Evolutionary conservation across 257 asterid genomes (phyloP).

Genomic region (Solanum neorickii): DNA sequence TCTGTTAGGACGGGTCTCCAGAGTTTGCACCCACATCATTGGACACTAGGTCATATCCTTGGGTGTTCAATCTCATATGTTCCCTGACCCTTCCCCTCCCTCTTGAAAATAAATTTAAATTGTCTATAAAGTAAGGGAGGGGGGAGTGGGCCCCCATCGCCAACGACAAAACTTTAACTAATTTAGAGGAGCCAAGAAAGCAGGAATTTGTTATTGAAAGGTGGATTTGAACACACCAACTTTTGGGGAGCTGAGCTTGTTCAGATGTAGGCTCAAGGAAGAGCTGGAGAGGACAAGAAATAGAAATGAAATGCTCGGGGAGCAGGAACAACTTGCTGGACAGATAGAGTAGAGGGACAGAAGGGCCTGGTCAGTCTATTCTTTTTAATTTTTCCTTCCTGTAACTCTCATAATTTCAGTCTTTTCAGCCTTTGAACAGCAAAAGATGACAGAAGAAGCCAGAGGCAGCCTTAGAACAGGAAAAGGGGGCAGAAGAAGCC

Average conservation of each 20-base stretch:
- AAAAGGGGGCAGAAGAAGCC: background rate
- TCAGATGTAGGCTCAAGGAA: background rate
- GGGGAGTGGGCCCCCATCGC: background rate
- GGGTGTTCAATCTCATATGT: background rate
- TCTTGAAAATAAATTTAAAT: background rate
- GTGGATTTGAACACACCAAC: background rate
- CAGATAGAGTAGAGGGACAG: background rate
- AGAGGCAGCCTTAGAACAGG: background rate
- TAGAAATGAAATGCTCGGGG: background rate
- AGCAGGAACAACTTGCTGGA: background rate
- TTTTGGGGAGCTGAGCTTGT: background rate
- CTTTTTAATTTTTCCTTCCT: background rate
- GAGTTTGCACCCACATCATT: background rate
- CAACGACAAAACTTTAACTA: background rate
- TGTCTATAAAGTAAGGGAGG: background rate
- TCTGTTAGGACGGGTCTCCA: background rate
- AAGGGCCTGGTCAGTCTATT: background rate
- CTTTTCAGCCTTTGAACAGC: background rate
- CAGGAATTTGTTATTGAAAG: background rate
- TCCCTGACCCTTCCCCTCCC: background rate
- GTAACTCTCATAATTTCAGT: background rate
- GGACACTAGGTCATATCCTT: background rate
- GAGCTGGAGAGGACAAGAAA: background rate
- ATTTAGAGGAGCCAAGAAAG: background rate
- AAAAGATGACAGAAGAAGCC: background rate